These are phyloP conservation scores for Gillenia trifoliata DNA, from an alignment of 306 rosid species.

Conservation along the genomic window DNA sequence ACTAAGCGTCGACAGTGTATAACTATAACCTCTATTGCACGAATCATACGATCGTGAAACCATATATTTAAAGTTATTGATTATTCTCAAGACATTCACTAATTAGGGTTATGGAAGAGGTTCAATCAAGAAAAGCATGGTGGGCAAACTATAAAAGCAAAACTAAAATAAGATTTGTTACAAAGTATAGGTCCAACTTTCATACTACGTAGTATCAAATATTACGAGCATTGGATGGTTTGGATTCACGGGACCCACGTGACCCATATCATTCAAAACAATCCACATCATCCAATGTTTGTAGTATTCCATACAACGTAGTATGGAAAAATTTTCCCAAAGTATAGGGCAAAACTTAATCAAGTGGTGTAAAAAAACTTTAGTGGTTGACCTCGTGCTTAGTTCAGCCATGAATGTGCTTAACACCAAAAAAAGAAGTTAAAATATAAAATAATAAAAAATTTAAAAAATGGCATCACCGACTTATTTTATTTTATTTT, in stretches of 20 bases:
- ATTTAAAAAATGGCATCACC: slow-evolving; percentile 22
- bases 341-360: neutral
- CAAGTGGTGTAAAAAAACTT: slow-evolving; percentile 25
- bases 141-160: neutral
- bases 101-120: neutral
- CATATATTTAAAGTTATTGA: neutral
- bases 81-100: neutral
- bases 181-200: too few species aligned
- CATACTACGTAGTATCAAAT: too few species aligned
- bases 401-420: slow-evolving; percentile 43
- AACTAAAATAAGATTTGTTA: neutral
- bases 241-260: too few species aligned
- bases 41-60: too few species aligned
- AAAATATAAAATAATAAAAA: neutral
- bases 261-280: too few species aligned
- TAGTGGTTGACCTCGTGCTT: slow-evolving; percentile 71
- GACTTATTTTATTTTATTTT: neutral
- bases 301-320: too few species aligned
- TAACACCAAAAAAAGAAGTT: slow-evolving; percentile 27
- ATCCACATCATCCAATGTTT: too few species aligned
- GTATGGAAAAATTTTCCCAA: too few species aligned
- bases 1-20: neutral
- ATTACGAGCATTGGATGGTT: too few species aligned
- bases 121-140: neutral
- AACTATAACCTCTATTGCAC: neutral